phyloP scores from a whole-genome alignment of 2,329 filamentous ascomycete species.

The Botrytis tulipae region DNA sequence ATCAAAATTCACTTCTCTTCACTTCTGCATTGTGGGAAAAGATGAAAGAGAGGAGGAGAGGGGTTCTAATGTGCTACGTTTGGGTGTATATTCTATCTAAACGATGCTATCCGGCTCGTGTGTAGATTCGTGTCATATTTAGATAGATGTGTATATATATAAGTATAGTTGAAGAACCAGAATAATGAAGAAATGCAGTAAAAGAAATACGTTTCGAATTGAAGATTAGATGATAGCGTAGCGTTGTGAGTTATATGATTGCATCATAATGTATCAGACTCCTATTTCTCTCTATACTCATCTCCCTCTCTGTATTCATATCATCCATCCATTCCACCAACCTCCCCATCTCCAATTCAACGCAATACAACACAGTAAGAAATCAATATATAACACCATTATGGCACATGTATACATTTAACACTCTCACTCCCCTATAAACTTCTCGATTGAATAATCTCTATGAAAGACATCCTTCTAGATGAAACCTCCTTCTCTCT shows the following conservation, averaged over 20 bases:
- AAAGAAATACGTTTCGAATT: background rate
- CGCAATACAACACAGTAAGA: background rate
- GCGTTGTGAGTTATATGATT: background rate
- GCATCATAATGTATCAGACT: background rate
- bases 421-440: fast-evolving
- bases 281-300: background rate
- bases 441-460: too few species aligned
- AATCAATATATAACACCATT: too few species aligned
- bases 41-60: too few species aligned
- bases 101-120: background rate
- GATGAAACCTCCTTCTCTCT: too few species aligned
- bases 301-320: background rate
- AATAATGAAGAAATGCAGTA: background rate
- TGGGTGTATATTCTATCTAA: background rate
- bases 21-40: too few species aligned
- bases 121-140: background rate
- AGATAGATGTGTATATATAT: background rate
- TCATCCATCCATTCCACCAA: background rate
- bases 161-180: background rate
- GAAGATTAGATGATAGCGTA: too few species aligned
- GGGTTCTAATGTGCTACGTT: background rate
- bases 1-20: too few species aligned
- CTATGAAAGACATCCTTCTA: too few species aligned
- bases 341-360: background rate
- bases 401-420: background rate